Evolutionary conservation across 1,284 basidiomycete species (phyloP).

Genomic region (Violaceomyces palustris): DNA sequence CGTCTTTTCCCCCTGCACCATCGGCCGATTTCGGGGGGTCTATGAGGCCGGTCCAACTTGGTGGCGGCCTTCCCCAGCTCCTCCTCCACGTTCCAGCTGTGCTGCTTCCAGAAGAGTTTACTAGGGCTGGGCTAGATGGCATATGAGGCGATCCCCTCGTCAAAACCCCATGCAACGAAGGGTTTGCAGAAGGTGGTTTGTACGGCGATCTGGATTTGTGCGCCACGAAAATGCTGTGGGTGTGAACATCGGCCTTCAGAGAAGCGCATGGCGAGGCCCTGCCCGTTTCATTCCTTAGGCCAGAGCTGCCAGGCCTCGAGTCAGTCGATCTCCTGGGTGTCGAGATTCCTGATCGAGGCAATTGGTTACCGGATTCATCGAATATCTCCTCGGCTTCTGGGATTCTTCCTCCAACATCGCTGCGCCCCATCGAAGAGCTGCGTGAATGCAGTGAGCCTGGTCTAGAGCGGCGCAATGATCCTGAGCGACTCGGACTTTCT

Average conservation of each 20-base stretch:
- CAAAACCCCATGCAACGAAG: constrained; percentile 28
- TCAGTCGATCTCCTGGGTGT: too few relatives aligned
- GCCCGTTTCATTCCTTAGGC: too few relatives aligned
- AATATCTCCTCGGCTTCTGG: neutral
- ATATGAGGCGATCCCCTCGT: too few relatives aligned
- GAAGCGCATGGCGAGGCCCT: too few relatives aligned
- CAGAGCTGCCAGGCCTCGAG: too few relatives aligned
- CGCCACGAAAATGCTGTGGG: constrained; percentile 40
- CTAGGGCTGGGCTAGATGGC: too few relatives aligned
- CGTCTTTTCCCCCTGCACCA: neutral
- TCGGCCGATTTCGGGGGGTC: constrained; percentile 10
- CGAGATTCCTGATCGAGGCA: too few relatives aligned
- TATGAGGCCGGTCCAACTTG: constrained; percentile 41
- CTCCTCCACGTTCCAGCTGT: constrained; percentile 26
- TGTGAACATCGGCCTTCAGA: constrained; percentile 5
- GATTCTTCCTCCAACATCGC: too few relatives aligned
- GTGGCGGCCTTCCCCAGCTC: constrained; percentile 45
- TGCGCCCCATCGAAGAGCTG: constrained; percentile 14
- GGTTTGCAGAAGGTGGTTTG: constrained; percentile 43
- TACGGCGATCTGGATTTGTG: constrained; percentile 41
- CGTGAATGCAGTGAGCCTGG: constrained; percentile 27
- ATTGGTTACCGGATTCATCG: too few relatives aligned
- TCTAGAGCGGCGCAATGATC: constrained; percentile 18
- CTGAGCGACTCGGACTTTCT: constrained; percentile 22
- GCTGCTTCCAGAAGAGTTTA: constrained; percentile 2